Evolutionary conservation across 495 filamentous ascomycete genomes (phyloP).

Genomic region (Elaphomyces granulatus): DNA sequence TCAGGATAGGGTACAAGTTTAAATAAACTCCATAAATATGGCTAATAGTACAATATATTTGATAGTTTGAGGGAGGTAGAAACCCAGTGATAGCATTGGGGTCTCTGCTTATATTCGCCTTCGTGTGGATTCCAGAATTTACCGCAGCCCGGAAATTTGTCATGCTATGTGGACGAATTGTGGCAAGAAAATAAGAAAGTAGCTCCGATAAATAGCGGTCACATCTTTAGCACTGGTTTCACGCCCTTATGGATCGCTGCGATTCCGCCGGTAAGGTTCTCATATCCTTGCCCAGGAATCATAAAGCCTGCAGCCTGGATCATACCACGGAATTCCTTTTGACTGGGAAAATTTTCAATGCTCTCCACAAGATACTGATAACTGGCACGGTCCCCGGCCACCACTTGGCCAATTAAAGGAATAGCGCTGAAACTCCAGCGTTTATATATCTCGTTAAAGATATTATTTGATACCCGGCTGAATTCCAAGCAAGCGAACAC

Average conservation of each 20-base stretch:
- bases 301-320: conserved; percentile 79
- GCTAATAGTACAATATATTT: too few relatives aligned
- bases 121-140: too few relatives aligned
- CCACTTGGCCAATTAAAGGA: conserved; percentile 85
- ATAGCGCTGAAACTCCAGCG: conserved; percentile 92
- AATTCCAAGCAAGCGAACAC: conserved; percentile 98
- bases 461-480: conserved; percentile 55
- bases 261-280: conserved; percentile 81
- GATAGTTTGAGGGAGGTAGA: too few relatives aligned
- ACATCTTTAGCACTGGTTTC: too few relatives aligned
- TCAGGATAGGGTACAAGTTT: too few relatives aligned
- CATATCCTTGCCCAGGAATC: conserved; percentile 66
- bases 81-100: too few relatives aligned
- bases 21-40: too few relatives aligned
- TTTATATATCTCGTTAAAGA: conserved; percentile 84
- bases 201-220: too few relatives aligned
- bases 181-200: too few relatives aligned
- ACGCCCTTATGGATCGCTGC: conserved; percentile 94
- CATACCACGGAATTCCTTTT: conserved; percentile 73
- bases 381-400: conserved; percentile 85
- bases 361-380: conserved; percentile 99
- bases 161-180: too few relatives aligned
- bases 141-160: too few relatives aligned
- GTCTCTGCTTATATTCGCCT: too few relatives aligned
- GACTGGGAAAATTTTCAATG: conserved; percentile 83